These are phyloP conservation scores for Castanea sativa DNA, from an alignment of 306 rosid genomes.

Conservation along the genomic window DNA sequence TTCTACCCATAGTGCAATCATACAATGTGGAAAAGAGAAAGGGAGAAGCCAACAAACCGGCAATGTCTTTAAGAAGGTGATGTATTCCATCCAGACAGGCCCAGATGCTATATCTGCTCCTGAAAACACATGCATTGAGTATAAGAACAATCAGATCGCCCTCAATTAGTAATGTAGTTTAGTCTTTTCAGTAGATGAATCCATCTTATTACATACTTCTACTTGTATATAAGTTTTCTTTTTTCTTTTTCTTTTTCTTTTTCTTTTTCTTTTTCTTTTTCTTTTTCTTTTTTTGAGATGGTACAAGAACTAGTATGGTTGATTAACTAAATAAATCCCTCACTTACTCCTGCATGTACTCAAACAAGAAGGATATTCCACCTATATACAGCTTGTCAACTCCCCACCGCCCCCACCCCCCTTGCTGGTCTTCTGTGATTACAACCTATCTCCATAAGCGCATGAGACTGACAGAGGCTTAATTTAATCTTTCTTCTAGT, in stretches of 20 bases:
- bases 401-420: neutral
- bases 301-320: neutral
- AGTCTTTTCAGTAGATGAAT: neutral
- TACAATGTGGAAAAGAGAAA: constrained; percentile 12
- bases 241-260: neutral
- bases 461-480: neutral
- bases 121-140: constrained; percentile 38
- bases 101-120: constrained; percentile 95
- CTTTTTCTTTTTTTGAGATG: neutral
- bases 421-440: neutral
- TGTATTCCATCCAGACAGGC: constrained; percentile 96
- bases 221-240: neutral
- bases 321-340: neutral
- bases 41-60: constrained; percentile 59
- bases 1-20: constrained; percentile 5
- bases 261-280: neutral
- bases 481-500: neutral
- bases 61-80: constrained; percentile 72
- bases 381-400: neutral
- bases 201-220: neutral
- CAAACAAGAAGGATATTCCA: neutral
- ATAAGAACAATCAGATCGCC: constrained; percentile 11
- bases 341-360: neutral
- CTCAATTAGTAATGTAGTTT: neutral
- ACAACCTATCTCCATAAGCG: neutral